Evolutionary conservation across 2,329 filamentous ascomycete species (phyloP), one percentile per base, ranked within the genome.

Genomic region (Fonsecaea monophora): DNA sequence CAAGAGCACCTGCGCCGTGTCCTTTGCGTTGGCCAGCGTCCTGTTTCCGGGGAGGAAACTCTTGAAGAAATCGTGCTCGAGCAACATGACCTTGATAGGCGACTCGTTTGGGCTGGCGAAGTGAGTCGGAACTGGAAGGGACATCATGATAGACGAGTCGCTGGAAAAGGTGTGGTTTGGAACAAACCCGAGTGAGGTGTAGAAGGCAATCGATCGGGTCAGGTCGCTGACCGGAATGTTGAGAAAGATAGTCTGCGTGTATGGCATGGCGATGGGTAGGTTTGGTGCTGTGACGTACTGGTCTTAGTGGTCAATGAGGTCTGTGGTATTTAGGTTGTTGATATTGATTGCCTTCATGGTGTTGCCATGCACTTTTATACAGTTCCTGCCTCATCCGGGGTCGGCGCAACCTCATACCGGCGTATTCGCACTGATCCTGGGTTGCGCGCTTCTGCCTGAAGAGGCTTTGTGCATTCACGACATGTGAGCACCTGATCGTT

Each of bases 181-280:
- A 37, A 69, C 63, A 62, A 71, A 70, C 40, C 70, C 70, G 7
- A 70, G 62, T 10, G 68, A 30, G 30, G 64, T 45, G 56, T 71
- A 71, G 58, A 71, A 71, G 13, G 34, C 62, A 48, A 65, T 65
- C 15, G 70, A 62, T 8, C 37, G 57, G 1, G 64, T 7, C 40
- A 71, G 66, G 55, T 68, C 53, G 53, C 60, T 53, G 15, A 68
- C 67, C 4, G 65, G 64, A 53, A 71, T 18, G 42, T 71, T 71
- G 42, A 71, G 60, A 59, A 71, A 70, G 37, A 67, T 30, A n/a
- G 53, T 60, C 21, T 64, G 50, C 21, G 30, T 15, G 50, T 67
- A 64, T 21, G 42, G 42, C 42, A 48, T 48, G 42, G 42, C 21
- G 42, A 7, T 21, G 42, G 21, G 8, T 9, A 48, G 42, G n/a